These are phyloP conservation scores for Fraxinus sp. DNA, from an alignment of 305 asterid genomes.

Conservation along the genomic window DNA sequence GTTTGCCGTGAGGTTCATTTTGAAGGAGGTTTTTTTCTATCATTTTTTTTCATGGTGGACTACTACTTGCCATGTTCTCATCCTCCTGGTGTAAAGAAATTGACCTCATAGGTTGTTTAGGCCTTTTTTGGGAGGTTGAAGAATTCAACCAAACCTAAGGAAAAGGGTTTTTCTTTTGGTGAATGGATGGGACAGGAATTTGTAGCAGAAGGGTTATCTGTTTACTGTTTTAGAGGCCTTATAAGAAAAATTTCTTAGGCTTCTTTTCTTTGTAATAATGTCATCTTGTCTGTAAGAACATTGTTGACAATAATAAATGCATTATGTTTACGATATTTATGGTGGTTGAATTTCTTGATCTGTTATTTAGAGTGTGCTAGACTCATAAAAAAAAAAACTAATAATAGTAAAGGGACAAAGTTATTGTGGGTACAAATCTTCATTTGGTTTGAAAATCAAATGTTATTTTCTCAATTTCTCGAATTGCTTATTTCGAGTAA, in stretches of 20 bases:
- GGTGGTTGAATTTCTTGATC: not conserved
- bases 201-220: conserved; percentile 5
- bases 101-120: conserved; percentile 33
- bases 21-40: conserved; percentile 32
- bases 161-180: conserved; percentile 22
- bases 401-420: not conserved
- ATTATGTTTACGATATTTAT: not conserved
- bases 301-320: not conserved
- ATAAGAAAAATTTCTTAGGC: conserved; percentile 6
- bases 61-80: conserved; percentile 34
- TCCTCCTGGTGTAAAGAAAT: conserved; percentile 36
- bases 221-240: conserved; percentile 35
- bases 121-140: conserved; percentile 34
- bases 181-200: conserved; percentile 23
- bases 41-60: conserved; percentile 35
- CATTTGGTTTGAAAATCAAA: not conserved
- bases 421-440: not conserved
- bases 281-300: conserved; percentile 16
- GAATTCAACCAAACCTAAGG: conserved; percentile 25
- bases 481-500: not conserved
- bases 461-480: not conserved
- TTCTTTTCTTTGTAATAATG: conserved; percentile 27
- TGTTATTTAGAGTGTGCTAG: not conserved
- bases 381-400: not conserved
- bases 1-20: conserved; percentile 41